Percentiles rank a stretch among this genome's conserved stretches.
Conservation (phyloP, 202 grass and related monocot species). For the Carex arenaria region DNA sequence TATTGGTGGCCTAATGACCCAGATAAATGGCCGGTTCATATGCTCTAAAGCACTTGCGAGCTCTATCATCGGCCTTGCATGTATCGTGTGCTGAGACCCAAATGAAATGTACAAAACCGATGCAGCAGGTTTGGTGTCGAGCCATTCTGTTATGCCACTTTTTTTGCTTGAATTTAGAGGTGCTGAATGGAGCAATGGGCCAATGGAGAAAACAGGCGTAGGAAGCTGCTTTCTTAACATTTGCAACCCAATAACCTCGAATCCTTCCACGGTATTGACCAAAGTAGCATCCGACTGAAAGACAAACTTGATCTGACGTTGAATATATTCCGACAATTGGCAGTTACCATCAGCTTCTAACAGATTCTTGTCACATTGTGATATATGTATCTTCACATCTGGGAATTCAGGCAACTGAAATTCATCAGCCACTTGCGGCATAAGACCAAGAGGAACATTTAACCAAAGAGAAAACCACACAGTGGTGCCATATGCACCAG, state of each 20-base stretch:
- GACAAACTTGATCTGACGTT: conserved; percentile 16
- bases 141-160: conserved; percentile 21
- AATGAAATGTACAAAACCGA: conserved; percentile 53
- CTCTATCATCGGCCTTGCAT: conserved; percentile 29
- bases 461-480: conserved; percentile 25
- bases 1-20: conserved; percentile 34
- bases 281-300: conserved; percentile 9
- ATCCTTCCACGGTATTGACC: conserved; percentile 25
- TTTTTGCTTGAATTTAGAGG: neutral
- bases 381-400: neutral
- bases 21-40: conserved; percentile 29
- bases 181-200: conserved; percentile 12
- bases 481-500: conserved; percentile 15
- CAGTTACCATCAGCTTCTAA: conserved; percentile 12
- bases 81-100: conserved; percentile 37
- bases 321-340: conserved; percentile 10
- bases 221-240: conserved; percentile 18
- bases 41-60: conserved; percentile 35
- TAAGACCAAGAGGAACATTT: conserved; percentile 13
- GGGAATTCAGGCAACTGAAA: conserved; percentile 17
- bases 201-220: conserved; percentile 17
- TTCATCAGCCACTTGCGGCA: neutral
- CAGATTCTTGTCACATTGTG: conserved; percentile 23
- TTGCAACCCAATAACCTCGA: neutral
- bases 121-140: conserved; percentile 24